phyloP scores from a whole-genome alignment of 805 yeast species.

The Sungouiella blattae region DNA sequence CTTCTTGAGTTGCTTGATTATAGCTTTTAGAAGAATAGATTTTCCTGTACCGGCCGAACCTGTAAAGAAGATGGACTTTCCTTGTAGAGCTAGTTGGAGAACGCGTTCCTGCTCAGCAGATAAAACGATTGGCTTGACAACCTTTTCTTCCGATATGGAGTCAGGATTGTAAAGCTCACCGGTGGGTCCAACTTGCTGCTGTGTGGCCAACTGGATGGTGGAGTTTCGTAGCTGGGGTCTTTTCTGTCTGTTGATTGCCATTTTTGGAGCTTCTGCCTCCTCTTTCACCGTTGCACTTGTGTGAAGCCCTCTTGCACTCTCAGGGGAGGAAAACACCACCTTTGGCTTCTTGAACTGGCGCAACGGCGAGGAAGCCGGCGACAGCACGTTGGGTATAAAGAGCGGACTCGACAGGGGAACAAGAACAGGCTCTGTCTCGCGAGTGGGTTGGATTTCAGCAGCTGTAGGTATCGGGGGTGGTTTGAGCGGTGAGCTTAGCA shows the following conservation, averaged over 20 bases:
- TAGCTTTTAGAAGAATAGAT: conserved; percentile 60
- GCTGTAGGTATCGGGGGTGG: background rate
- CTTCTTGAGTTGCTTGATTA: conserved; percentile 43
- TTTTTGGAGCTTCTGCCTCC: background rate
- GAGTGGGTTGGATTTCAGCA: background rate
- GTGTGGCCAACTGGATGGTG: conserved; percentile 30
- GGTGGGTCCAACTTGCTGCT: conserved; percentile 8
- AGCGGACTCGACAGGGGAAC: no score
- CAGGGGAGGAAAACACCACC: conserved; percentile 1
- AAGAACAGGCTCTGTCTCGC: background rate
- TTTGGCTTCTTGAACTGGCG: conserved; percentile 1
- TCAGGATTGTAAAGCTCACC: conserved; percentile 1
- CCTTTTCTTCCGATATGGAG: conserved; percentile 16
- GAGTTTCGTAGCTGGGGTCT: conserved; percentile 11
- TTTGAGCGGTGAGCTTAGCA: background rate
- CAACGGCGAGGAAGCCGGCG: background rate
- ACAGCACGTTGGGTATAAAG: background rate
- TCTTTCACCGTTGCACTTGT: conserved; percentile 1
- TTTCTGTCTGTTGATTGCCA: background rate
- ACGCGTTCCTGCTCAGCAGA: conserved; percentile 63
- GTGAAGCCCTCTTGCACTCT: background rate
- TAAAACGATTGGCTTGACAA: conserved; percentile 34
- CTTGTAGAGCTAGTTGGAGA: conserved; percentile 55
- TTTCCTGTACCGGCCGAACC: conserved; percentile 91
- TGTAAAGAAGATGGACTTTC: conserved; percentile 63